A percentile compares a stretch with the other conserved stretches of the same genome.
Evolutionary conservation across 257 asterid species (phyloP).

Genomic region (Osmanthus fragrans): DNA sequence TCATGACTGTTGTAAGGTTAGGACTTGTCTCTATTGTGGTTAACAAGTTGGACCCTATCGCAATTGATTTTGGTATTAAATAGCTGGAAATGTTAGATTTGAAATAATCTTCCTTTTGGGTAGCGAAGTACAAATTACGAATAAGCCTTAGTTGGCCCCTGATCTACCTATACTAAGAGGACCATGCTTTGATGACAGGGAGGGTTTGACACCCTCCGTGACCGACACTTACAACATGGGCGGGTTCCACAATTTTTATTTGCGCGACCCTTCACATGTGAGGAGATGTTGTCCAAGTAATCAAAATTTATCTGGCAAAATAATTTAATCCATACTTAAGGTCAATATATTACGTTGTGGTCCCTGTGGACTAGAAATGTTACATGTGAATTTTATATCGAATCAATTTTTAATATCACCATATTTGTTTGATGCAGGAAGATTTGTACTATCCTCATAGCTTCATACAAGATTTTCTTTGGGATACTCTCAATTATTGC

Average conservation of each 20-base stretch:
- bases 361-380: background rate
- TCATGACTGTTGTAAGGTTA: slow-evolving; percentile 67
- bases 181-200: too few relatives aligned
- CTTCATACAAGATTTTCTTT: slow-evolving; percentile 56
- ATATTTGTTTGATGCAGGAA: slow-evolving; percentile 37
- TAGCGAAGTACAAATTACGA: too few relatives aligned
- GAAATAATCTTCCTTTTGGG: too few relatives aligned
- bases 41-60: background rate
- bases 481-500: slow-evolving; percentile 60
- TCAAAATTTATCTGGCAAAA: too few relatives aligned
- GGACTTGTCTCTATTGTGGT: background rate
- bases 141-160: background rate
- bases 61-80: too few relatives aligned
- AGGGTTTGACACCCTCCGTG: too few relatives aligned
- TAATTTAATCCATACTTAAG: too few relatives aligned
- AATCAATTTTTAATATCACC: background rate
- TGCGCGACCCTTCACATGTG: too few relatives aligned
- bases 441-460: slow-evolving; percentile 71
- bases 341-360: background rate
- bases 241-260: too few relatives aligned
- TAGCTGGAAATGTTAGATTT: too few relatives aligned
- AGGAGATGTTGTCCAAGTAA: too few relatives aligned
- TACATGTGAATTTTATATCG: background rate
- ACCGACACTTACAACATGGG: too few relatives aligned
- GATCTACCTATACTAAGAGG: background rate